Evolutionary conservation across 371 early-diverging fungal species (phyloP).

Genomic region (Funneliformis caledonium): DNA sequence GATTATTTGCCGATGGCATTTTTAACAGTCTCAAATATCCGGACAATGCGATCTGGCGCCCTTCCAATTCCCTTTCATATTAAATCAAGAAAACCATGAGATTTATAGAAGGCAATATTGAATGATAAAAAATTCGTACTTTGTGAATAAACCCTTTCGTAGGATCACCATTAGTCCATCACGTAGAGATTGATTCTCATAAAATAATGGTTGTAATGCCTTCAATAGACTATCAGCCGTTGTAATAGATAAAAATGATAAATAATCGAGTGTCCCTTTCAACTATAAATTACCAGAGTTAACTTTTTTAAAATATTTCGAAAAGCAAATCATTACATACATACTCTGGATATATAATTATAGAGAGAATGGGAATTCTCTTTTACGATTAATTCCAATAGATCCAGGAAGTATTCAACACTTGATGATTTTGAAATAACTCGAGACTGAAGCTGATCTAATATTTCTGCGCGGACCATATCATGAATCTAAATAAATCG

Average conservation of each 20-base stretch:
- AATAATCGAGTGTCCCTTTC: conserved; percentile 63
- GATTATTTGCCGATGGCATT: conserved; percentile 24
- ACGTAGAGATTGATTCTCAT: conserved; percentile 55
- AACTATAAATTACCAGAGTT: conserved; percentile 44
- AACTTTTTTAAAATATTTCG: not conserved
- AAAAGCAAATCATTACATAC: not conserved
- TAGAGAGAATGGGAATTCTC: conserved; percentile 48
- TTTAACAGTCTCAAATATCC: conserved; percentile 59
- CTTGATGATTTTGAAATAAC: conserved; percentile 61
- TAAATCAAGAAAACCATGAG: not conserved
- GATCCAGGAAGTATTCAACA: conserved; percentile 53
- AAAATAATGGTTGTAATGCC: conserved; percentile 57
- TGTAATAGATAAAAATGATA: conserved; percentile 57
- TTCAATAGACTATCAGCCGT: conserved; percentile 58
- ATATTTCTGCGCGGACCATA: conserved; percentile 60
- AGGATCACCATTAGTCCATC: conserved; percentile 63
- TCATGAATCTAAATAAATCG: conserved; percentile 53
- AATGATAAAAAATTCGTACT: conserved; percentile 47
- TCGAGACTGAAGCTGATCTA: conserved; percentile 65
- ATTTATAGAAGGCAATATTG: not conserved
- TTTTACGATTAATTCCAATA: conserved; percentile 54
- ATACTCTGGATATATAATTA: conserved; percentile 31
- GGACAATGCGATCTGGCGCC: conserved; percentile 60
- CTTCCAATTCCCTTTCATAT: conserved; percentile 55
- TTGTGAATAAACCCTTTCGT: conserved; percentile 66